Evolutionary conservation across 495 filamentous ascomycete genomes (phyloP).

Genomic region (Hypoxylon lenormandii): DNA sequence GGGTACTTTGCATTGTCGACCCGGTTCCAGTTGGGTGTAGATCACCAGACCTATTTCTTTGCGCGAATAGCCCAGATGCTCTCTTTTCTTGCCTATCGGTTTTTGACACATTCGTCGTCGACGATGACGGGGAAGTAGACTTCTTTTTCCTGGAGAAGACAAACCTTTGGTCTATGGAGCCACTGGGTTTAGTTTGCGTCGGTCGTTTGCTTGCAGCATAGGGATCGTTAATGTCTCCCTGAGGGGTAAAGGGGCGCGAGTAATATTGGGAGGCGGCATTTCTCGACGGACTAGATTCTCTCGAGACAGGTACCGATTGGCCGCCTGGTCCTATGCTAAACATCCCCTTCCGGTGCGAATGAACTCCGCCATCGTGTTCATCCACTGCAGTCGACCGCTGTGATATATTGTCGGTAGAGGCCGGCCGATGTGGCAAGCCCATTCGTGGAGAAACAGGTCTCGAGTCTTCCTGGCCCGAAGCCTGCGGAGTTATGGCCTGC

Average conservation of each 20-base stretch:
- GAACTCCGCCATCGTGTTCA: slow-evolving; percentile 42
- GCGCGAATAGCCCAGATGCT: slow-evolving; percentile 56
- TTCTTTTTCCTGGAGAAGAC: slow-evolving; percentile 75
- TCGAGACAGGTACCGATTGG: slow-evolving; percentile 75
- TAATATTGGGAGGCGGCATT: slow-evolving; percentile 68
- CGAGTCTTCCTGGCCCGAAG: slow-evolving; percentile 57
- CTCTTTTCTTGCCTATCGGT: slow-evolving; percentile 60
- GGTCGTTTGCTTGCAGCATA: slow-evolving; percentile 85
- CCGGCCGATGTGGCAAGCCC: slow-evolving; percentile 55
- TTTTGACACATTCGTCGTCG: slow-evolving; percentile 58
- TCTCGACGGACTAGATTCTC: slow-evolving; percentile 73
- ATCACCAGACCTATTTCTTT: slow-evolving; percentile 49
- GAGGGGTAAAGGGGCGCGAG: slow-evolving; percentile 78
- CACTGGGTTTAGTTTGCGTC: slow-evolving; percentile 74
- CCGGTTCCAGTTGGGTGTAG: slow-evolving; percentile 53
- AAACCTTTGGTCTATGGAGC: slow-evolving; percentile 82
- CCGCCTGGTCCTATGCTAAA: slow-evolving; percentile 78
- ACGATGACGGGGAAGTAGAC: slow-evolving; percentile 56
- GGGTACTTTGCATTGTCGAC: slow-evolving; percentile 69
- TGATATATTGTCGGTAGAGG: slow-evolving; percentile 54
- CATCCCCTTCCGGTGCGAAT: slow-evolving; percentile 70
- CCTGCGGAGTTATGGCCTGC: slow-evolving; percentile 73
- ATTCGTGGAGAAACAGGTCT: slow-evolving; percentile 50
- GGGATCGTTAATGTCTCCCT: slow-evolving; percentile 86
- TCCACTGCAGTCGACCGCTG: slow-evolving; percentile 50